These are phyloP conservation scores for Pseudocercospora crystallina DNA, from an alignment of 2,329 filamentous ascomycete species.

Conservation along the genomic window DNA sequence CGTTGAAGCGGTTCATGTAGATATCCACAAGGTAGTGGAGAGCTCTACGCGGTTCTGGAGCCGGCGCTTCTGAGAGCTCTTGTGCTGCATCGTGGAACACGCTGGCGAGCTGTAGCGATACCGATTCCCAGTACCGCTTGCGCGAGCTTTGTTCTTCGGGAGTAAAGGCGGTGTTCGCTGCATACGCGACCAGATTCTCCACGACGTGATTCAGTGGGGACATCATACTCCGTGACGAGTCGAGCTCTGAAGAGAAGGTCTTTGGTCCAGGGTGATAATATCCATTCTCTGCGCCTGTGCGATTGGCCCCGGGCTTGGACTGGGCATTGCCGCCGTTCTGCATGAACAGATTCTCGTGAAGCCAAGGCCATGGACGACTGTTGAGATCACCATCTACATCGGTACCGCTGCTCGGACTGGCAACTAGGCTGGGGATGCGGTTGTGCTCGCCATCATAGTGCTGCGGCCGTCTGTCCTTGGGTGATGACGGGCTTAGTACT, in stretches of 20 bases:
- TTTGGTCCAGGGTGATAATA: neutral
- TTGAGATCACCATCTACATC: neutral
- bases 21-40: conserved; percentile 14
- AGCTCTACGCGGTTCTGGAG: conserved; percentile 4
- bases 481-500: neutral
- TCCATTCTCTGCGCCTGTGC: neutral
- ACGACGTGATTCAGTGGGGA: conserved; percentile 8
- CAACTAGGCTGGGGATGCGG: too few species aligned
- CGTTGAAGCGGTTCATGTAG: conserved; percentile 16
- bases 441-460: neutral
- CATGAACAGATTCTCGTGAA: conserved; percentile 17
- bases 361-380: conserved; percentile 15
- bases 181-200: conserved; percentile 15
- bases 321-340: neutral
- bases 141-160: conserved; percentile 9
- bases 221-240: neutral
- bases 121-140: conserved; percentile 15
- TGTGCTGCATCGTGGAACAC: conserved; percentile 5
- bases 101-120: conserved; percentile 17
- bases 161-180: conserved; percentile 14
- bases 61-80: neutral
- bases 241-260: neutral
- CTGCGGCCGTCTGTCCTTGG: neutral
- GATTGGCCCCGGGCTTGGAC: neutral
- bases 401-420: neutral